A percentile compares a stretch with the other conserved stretches of the same genome.
phyloP scores from a whole-genome alignment of 345 rosid species.

The Raphanus sativus region DNA sequence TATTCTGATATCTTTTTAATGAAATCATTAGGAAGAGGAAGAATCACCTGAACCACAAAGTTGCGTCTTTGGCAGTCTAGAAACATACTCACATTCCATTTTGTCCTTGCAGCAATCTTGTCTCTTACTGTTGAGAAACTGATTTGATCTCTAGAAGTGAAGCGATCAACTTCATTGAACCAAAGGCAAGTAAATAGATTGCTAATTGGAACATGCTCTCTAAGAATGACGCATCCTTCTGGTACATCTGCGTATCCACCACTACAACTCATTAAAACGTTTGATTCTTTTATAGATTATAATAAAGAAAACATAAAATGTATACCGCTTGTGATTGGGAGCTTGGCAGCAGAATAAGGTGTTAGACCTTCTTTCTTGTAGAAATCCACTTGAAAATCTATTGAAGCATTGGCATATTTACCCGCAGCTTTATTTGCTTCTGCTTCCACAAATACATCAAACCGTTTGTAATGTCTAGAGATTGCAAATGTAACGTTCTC shows the following conservation, averaged over 20 bases:
- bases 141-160: slow-evolving; percentile 85
- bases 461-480: slow-evolving; percentile 81
- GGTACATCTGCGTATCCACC: slow-evolving; percentile 72
- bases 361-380: slow-evolving; percentile 82
- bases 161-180: slow-evolving; percentile 90
- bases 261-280: neutral
- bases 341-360: slow-evolving; percentile 67
- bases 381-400: slow-evolving; percentile 79
- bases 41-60: slow-evolving; percentile 82
- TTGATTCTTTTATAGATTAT: slow-evolving; percentile 3
- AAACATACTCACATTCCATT: slow-evolving; percentile 81
- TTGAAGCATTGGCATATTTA: slow-evolving; percentile 78
- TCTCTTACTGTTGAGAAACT: slow-evolving; percentile 89
- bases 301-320: neutral
- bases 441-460: slow-evolving; percentile 76
- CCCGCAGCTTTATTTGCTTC: slow-evolving; percentile 94
- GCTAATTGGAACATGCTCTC: slow-evolving; percentile 86
- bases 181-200: slow-evolving; percentile 85
- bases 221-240: slow-evolving; percentile 88
- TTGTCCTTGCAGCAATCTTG: slow-evolving; percentile 59
- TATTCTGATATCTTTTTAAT: neutral
- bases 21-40: neutral
- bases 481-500: slow-evolving; percentile 75
- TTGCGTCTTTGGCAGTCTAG: slow-evolving; percentile 89
- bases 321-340: slow-evolving; percentile 80